phyloP scores from a whole-genome alignment of 1,284 basidiomycete genomes.

The Ustilago xerochloae region DNA sequence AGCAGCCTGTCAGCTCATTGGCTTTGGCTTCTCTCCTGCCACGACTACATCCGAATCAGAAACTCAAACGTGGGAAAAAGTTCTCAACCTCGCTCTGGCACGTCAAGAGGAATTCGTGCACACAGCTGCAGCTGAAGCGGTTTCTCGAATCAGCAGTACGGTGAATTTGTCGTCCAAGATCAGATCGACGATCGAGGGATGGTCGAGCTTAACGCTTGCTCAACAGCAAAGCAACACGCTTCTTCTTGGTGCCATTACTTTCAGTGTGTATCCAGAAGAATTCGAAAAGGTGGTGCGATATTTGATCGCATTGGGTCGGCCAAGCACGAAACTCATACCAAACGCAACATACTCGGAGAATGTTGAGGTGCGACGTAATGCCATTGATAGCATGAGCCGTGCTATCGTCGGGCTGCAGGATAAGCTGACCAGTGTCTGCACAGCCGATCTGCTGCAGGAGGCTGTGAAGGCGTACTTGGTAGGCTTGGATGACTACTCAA shows the following conservation, averaged over 20 bases:
- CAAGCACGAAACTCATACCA: slow-evolving; percentile 70
- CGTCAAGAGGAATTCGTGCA: slow-evolving; percentile 78
- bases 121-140: slow-evolving; percentile 76
- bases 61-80: slow-evolving; percentile 30
- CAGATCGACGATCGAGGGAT: slow-evolving; percentile 72
- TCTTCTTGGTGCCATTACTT: slow-evolving; percentile 80
- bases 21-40: slow-evolving; percentile 64
- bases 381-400: slow-evolving; percentile 75
- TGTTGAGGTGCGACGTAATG: slow-evolving; percentile 79
- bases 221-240: slow-evolving; percentile 82
- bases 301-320: slow-evolving; percentile 74
- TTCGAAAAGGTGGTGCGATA: slow-evolving; percentile 74
- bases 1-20: slow-evolving; percentile 80
- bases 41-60: slow-evolving; percentile 8
- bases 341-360: slow-evolving; percentile 35
- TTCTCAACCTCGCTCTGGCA: slow-evolving; percentile 80
- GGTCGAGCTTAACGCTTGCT: slow-evolving; percentile 73
- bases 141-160: slow-evolving; percentile 77
- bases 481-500: slow-evolving; percentile 88
- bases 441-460: background rate
- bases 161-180: slow-evolving; percentile 73
- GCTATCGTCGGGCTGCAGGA: slow-evolving; percentile 4
- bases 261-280: slow-evolving; percentile 73
- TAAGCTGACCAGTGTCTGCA: background rate
- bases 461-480: slow-evolving; percentile 65